Evolutionary conservation across 1,139 yeast species (phyloP), one percentile per base, ranked within the genome.

Genomic region (Eremothecium sinecaudum): DNA sequence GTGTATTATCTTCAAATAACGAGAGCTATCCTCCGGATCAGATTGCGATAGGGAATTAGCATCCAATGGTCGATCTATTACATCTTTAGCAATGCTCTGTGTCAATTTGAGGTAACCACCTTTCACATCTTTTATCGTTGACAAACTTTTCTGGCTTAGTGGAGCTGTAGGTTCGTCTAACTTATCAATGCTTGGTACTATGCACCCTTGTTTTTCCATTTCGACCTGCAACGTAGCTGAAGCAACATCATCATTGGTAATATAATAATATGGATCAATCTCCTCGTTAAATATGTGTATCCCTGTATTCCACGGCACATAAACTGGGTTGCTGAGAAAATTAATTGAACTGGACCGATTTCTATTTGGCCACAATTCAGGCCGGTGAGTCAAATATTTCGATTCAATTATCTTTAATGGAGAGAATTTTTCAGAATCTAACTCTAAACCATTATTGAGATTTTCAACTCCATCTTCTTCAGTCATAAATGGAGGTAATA

Each of bases 31-130:
- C 4, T 15, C 30, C 4, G 30, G n/a, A 27, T 27, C 4, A 5
- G 10, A n/a, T 16, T n/a, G 10, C 9, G 3, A n/a, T 4, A 7
- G 5, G 4, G 14, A n/a, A 9, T n/a, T 18, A 16, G 30, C 13
- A 3, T 14, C 21, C 10, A 27, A 15, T 5, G 19, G 19, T 4
- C 14, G 14, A 16, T 14, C 30, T 16, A 16, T 18, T 5, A 27
- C 10, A 18, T 15, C 10, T n/a, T 21, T 4, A 3, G 14, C 4
- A 10, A 17, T 4, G 4, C 17, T 11, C 14, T 44, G 44, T 9
- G 38, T 42, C 4, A 54, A 29, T 18, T 44, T 42, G 17, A 55
- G 24, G 38, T 55, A 55, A 1, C 58, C 59, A 16, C 60, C 59
- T 34, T 53, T 53, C 5, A 44, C 36, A 15, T 50, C 59, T 15